phyloP scores from a whole-genome alignment of 2,329 filamentous ascomycete genomes.

The Ampelomyces quisqualis region DNA sequence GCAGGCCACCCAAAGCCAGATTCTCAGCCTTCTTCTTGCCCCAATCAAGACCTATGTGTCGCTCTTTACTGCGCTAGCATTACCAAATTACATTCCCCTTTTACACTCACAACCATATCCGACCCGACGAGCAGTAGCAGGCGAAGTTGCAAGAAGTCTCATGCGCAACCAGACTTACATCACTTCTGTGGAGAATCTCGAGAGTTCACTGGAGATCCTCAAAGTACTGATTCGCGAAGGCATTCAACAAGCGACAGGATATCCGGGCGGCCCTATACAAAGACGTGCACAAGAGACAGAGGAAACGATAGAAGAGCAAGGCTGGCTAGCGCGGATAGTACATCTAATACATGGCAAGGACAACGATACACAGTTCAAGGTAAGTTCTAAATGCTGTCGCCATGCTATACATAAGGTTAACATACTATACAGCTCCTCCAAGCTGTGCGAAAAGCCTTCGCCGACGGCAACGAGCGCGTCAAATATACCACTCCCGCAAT shows the following conservation, averaged over 20 bases:
- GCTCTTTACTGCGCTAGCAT: slow-evolving; percentile 90
- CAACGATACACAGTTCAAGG: slow-evolving; percentile 91
- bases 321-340: slow-evolving; percentile 89
- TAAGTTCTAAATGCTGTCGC: slow-evolving; percentile 26
- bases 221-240: slow-evolving; percentile 94
- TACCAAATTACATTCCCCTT: slow-evolving; percentile 89
- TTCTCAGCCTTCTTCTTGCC: slow-evolving; percentile 85
- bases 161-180: slow-evolving; percentile 80
- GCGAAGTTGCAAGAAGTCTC: slow-evolving; percentile 80
- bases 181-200: slow-evolving; percentile 73
- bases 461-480: slow-evolving; percentile 90
- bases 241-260: slow-evolving; percentile 75
- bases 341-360: slow-evolving; percentile 80
- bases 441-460: slow-evolving; percentile 80
- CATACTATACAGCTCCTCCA: slow-evolving; percentile 66
- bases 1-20: slow-evolving; percentile 79
- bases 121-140: slow-evolving; percentile 85
- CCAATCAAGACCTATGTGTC: slow-evolving; percentile 88
- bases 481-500: slow-evolving; percentile 93
- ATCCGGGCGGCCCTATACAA: slow-evolving; percentile 74
- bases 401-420: slow-evolving; percentile 7
- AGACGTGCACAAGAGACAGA: slow-evolving; percentile 83
- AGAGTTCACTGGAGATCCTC: slow-evolving; percentile 84
- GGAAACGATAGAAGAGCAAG: slow-evolving; percentile 96
- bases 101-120: slow-evolving; percentile 90